phyloP scores from a whole-genome alignment of 148 eudicot species.

The Rhododendron henanense region DNA sequence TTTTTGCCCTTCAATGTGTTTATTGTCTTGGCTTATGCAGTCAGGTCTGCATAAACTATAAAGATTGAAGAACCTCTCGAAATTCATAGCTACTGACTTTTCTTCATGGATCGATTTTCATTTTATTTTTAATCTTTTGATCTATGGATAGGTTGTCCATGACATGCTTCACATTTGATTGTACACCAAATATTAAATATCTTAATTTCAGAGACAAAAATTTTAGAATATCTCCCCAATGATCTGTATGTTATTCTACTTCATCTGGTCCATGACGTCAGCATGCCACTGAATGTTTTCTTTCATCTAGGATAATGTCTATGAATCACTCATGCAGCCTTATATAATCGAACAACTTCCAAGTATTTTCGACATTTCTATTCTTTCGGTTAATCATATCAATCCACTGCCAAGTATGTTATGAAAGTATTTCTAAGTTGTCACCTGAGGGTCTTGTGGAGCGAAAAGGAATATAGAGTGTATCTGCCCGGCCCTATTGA shows the following conservation, averaged over 20 bases:
- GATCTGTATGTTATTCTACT: not conserved
- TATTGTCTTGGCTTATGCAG: not conserved
- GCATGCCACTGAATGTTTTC: not conserved
- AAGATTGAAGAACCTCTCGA: not conserved
- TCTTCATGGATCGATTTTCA: not conserved
- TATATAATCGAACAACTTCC: not conserved
- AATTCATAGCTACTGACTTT: not conserved
- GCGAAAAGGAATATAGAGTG: not conserved
- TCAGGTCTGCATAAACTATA: not conserved
- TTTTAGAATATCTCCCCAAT: not conserved
- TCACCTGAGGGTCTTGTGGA: not conserved
- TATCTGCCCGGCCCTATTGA: not conserved
- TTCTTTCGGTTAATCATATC: not conserved
- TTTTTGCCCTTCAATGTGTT: not conserved
- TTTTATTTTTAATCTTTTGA: not conserved
- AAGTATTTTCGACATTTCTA: not conserved
- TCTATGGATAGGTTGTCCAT: not conserved
- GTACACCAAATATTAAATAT: not conserved
- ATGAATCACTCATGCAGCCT: not conserved
- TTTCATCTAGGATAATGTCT: not conserved
- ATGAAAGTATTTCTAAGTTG: not conserved
- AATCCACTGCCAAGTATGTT: not conserved
- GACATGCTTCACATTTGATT: not conserved
- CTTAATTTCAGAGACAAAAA: not conserved
- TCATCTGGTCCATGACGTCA: not conserved